Evolutionary conservation across 1,284 basidiomycete genomes (phyloP), one percentile per base, ranked within the genome.

Genomic region (Fomitopsis pinicola): DNA sequence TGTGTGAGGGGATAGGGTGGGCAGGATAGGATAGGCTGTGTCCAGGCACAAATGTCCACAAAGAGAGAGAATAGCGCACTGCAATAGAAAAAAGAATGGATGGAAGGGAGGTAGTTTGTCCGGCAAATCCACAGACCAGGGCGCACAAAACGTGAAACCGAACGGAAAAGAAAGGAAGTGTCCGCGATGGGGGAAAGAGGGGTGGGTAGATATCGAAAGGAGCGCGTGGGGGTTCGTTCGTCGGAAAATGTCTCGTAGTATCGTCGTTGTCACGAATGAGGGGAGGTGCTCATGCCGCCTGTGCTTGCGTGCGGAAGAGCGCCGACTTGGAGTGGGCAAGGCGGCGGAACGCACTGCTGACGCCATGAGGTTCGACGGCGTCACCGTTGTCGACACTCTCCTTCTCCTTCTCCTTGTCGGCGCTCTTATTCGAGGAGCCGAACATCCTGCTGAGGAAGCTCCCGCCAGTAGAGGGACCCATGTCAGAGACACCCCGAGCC

Each of bases 361-460:
- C 60, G 42, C 71, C 72, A 35, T 75, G 69, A 58, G 70, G 66
- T 36, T 78, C 73, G 42, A 65, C 62, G 60, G 72, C 68, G 64
- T 77, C 77, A 59, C 73, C 64, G 67, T 73, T 66, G 63, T 74
- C 71, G 63, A 71, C n/a, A 66, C 65, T 65, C 59, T 77, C 67
- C 67, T 65, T 54, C 59, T 66, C 62, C 64, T 73, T 71, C 55
- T 77, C 74, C 65, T 75, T 73, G 57, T 75, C 71, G 63, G 79
- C 77, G n/a, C 73, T 71, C 67, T 82, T 82, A 48, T 76, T 79
- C 57, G 81, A 81, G 22, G 81, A 81, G 53, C 80, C 85, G 82
- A 86, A 88, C 84, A 88, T 86, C 36, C 86, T 78, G 65, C 83
- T 86, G 53, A 88, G 75, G 71, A 88, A 87, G 42, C 35, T 54